These are phyloP conservation scores for Microcos paniculata DNA, from an alignment of 345 rosid species.

Conservation along the genomic window DNA sequence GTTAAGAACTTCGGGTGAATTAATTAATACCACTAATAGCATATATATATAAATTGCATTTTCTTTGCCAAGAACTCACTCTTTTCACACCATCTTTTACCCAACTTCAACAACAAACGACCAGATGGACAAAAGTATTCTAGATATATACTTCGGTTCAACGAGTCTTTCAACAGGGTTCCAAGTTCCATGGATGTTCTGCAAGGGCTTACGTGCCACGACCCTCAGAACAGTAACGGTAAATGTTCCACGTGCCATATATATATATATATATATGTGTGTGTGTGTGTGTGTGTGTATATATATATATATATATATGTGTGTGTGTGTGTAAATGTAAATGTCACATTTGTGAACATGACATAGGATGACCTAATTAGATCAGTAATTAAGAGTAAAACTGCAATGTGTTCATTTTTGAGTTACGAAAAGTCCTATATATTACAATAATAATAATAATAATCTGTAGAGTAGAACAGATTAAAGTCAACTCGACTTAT, in stretches of 20 bases:
- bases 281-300: too few relatives aligned
- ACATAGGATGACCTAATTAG: too few relatives aligned
- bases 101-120: background rate
- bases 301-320: too few relatives aligned
- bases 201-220: too few relatives aligned
- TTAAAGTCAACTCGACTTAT: background rate
- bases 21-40: too few relatives aligned
- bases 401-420: background rate
- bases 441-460: background rate
- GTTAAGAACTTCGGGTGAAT: too few relatives aligned
- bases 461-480: background rate
- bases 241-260: too few relatives aligned
- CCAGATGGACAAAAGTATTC: background rate
- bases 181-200: background rate
- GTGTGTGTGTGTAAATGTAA: too few relatives aligned
- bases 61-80: background rate
- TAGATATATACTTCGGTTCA: background rate
- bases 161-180: background rate
- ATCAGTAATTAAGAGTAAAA: too few relatives aligned
- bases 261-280: too few relatives aligned
- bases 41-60: background rate
- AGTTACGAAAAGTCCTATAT: background rate
- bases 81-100: background rate
- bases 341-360: background rate
- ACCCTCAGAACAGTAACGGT: too few relatives aligned